These are phyloP conservation scores for Tagetes erecta DNA, from an alignment of 129 eudicot species.

Conservation along the genomic window DNA sequence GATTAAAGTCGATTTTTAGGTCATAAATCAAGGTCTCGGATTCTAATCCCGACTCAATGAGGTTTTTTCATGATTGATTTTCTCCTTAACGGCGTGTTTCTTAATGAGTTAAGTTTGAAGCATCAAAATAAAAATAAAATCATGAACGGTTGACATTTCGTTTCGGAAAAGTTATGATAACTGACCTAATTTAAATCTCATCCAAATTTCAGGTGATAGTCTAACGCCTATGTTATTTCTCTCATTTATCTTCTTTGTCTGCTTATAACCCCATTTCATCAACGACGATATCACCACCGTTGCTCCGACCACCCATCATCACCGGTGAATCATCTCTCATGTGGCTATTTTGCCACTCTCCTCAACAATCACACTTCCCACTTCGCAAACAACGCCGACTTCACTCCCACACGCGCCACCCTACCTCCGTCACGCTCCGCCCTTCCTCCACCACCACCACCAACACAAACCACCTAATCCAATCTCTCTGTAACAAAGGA, in stretches of 20 bases:
- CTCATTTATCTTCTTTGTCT: conserved; percentile 25
- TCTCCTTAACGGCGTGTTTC: no score
- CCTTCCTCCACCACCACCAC: conserved; percentile 43
- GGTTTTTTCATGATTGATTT: no score
- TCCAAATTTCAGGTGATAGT: background rate
- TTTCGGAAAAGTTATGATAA: background rate
- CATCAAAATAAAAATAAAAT: background rate
- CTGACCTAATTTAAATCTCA: background rate
- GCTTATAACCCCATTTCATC: background rate
- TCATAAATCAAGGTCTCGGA: no score
- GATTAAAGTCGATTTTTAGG: no score
- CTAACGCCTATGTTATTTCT: conserved; percentile 24
- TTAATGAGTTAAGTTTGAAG: background rate
- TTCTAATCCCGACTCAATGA: no score
- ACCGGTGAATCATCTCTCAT: conserved; percentile 40
- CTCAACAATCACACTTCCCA: conserved; percentile 46
- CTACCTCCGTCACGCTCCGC: conserved; percentile 42
- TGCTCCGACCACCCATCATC: conserved; percentile 12
- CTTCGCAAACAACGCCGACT: conserved; percentile 23
- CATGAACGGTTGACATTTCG: background rate
- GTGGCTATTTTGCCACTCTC: conserved; percentile 53
- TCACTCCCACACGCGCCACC: conserved; percentile 39
- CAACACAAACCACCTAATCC: conserved; percentile 62
- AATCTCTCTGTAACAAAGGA: conserved; percentile 67
- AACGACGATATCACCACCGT: background rate